Evolutionary conservation across 768 basidiomycete species (phyloP).

Genomic region (Termitomyces sp.): DNA sequence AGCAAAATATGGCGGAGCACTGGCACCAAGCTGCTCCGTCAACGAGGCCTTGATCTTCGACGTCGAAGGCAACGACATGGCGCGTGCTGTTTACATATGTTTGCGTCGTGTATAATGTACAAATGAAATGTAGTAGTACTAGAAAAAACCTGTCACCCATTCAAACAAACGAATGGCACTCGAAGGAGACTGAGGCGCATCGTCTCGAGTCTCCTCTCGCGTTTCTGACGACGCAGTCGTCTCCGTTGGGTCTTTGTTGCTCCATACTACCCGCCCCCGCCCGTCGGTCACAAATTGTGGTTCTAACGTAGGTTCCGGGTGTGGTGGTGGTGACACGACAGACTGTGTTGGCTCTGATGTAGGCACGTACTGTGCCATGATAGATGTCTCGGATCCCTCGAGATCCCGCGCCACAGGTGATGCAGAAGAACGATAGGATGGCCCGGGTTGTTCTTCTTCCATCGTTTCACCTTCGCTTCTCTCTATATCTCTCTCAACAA

Average conservation of each 20-base stretch:
- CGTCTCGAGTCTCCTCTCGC: constrained; percentile 9
- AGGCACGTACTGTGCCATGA: background rate
- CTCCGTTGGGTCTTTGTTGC: constrained; percentile 15
- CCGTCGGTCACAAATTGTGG: constrained; percentile 64
- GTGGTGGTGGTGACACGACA: background rate
- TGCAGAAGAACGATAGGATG: background rate
- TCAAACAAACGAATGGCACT: constrained; percentile 18
- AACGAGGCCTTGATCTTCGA: constrained; percentile 69
- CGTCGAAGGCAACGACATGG: constrained; percentile 75
- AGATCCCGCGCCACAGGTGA: background rate
- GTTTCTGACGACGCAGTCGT: constrained; percentile 1
- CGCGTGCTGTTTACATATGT: constrained; percentile 4
- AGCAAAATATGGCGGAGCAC: constrained; percentile 56
- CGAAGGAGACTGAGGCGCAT: constrained; percentile 3
- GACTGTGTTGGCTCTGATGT: background rate
- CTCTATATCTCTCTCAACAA: constrained; percentile 10
- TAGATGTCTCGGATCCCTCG: background rate
- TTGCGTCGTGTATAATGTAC: constrained; percentile 5
- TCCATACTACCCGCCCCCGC: constrained; percentile 55
- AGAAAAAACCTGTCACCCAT: constrained; percentile 19
- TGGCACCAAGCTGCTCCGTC: constrained; percentile 52
- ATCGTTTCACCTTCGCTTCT: background rate
- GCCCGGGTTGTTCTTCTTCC: background rate
- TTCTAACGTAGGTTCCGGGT: constrained; percentile 15
- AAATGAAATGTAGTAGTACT: background rate